Percentiles rank a stretch among this genome's conserved stretches.
phyloP scores from a whole-genome alignment of 768 basidiomycete species.

The Boletus rubroflammeus region DNA sequence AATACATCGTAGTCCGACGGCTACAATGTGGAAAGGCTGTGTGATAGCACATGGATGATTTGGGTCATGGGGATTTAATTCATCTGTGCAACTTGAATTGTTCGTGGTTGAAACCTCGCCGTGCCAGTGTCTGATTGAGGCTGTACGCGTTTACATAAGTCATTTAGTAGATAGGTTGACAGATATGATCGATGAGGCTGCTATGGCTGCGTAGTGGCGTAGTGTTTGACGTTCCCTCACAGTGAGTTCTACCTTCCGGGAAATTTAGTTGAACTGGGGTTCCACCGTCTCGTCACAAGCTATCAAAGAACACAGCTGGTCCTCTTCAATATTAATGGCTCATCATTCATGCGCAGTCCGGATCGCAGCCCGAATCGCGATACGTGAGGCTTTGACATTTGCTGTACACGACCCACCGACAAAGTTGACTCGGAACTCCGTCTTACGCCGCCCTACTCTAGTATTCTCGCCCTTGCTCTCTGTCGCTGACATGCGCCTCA shows the following conservation, averaged over 20 bases:
- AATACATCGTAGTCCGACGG: neutral
- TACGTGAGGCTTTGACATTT: neutral
- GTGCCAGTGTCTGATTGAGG: no score
- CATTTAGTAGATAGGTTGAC: no score
- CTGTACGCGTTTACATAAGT: neutral
- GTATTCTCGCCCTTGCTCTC: neutral
- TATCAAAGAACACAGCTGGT: neutral
- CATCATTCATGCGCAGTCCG: neutral
- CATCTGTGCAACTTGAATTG: neutral
- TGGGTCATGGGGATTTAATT: neutral
- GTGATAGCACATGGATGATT: neutral
- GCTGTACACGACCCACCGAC: neutral
- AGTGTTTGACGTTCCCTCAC: neutral
- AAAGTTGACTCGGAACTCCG: neutral
- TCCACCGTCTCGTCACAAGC: no score
- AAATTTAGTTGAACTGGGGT: no score
- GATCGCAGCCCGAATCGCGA: neutral
- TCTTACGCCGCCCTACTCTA: neutral
- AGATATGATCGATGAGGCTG: no score
- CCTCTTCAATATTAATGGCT: no score
- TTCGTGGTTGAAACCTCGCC: neutral
- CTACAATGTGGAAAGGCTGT: neutral
- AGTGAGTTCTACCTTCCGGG: no score
- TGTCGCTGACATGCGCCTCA: constrained; percentile 18
- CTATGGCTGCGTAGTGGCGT: neutral